Percentiles rank a stretch among this genome's conserved stretches.
phyloP scores from a whole-genome alignment of 1,139 yeast species.

The Lodderomyces margitis region DNA sequence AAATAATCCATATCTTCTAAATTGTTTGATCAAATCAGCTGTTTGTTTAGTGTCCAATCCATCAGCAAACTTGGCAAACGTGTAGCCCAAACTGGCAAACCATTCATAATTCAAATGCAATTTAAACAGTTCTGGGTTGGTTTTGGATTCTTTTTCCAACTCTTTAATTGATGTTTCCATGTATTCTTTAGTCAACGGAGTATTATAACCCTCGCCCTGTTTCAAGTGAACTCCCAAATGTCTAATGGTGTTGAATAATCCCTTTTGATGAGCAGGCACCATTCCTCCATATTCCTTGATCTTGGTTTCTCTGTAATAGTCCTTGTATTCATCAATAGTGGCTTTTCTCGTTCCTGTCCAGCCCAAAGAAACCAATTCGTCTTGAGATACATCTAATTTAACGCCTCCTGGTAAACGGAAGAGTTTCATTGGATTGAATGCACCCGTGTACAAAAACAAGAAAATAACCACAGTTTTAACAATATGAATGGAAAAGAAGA shows the following conservation, averaged over 20 bases:
- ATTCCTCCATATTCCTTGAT: conserved; percentile 75
- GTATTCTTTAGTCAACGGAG: conserved; percentile 44
- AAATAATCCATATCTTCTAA: conserved; percentile 63
- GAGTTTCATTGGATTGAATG: conserved; percentile 64
- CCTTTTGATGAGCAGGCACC: conserved; percentile 73
- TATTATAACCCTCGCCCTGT: conserved; percentile 80
- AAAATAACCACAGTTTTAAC: conserved; percentile 60
- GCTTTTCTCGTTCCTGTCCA: conserved; percentile 92
- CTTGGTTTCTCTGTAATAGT: conserved; percentile 61
- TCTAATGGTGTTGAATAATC: conserved; percentile 59
- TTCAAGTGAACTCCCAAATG: conserved; percentile 62
- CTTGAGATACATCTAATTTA: conserved; percentile 43
- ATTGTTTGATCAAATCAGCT: conserved; percentile 45
- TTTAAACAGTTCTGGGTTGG: conserved; percentile 25
- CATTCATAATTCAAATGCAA: conserved; percentile 54
- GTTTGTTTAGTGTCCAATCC: conserved; percentile 32
- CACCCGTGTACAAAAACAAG: conserved; percentile 61
- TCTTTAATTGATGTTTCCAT: conserved; percentile 26
- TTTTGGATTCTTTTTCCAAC: conserved; percentile 15
- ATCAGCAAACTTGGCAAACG: conserved; percentile 38
- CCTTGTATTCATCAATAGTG: conserved; percentile 68
- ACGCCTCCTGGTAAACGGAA: conserved; percentile 29
- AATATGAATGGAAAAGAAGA: conserved; percentile 70
- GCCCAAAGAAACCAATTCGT: conserved; percentile 66
- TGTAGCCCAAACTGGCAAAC: conserved; percentile 48